phyloP scores from a whole-genome alignment of 768 basidiomycete species.

The Hygrophorus pudorinus region DNA sequence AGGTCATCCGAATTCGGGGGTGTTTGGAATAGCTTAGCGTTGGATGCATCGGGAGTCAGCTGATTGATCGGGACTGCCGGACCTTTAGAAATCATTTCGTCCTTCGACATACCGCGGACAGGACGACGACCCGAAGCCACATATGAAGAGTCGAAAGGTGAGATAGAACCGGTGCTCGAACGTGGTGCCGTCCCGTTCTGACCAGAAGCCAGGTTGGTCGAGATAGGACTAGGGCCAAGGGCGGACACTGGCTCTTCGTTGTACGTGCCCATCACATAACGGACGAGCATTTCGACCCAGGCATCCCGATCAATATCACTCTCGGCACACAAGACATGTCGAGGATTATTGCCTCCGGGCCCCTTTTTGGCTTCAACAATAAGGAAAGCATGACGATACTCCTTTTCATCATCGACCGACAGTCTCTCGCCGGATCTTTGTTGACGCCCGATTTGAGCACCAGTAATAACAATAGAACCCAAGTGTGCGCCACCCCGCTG shows the following conservation, averaged over 20 bases:
- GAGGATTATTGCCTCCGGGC: conserved; percentile 56
- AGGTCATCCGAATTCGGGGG: conserved; percentile 21
- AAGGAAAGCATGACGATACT: conserved; percentile 95
- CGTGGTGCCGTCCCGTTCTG: conserved; percentile 28
- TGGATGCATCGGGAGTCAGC: conserved; percentile 41
- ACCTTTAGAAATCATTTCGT: conserved; percentile 36
- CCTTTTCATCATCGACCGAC: conserved; percentile 74
- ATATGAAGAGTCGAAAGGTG: conserved; percentile 17
- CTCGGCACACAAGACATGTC: conserved; percentile 94
- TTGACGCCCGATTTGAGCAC: conserved; percentile 94
- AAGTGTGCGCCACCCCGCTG: conserved; percentile 87
- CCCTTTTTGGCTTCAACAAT: conserved; percentile 84
- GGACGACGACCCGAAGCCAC: conserved; percentile 21
- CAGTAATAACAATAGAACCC: conserved; percentile 84
- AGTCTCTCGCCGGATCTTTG: conserved; percentile 46
- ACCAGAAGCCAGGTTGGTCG: conserved; percentile 10
- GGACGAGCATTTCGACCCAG: conserved; percentile 92
- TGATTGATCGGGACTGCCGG: conserved; percentile 46
- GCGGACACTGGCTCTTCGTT: conserved; percentile 48
- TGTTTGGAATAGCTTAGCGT: conserved; percentile 51
- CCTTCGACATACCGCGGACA: conserved; percentile 40
- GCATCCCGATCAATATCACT: conserved; percentile 87
- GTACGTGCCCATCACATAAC: conserved; percentile 76
- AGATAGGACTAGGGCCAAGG: conserved; percentile 18
- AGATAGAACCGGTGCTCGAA: conserved; percentile 41